Percentiles rank a stretch among this genome's conserved stretches.
phyloP scores from a whole-genome alignment of 768 basidiomycete species.

The Tulasnella sp. region DNA sequence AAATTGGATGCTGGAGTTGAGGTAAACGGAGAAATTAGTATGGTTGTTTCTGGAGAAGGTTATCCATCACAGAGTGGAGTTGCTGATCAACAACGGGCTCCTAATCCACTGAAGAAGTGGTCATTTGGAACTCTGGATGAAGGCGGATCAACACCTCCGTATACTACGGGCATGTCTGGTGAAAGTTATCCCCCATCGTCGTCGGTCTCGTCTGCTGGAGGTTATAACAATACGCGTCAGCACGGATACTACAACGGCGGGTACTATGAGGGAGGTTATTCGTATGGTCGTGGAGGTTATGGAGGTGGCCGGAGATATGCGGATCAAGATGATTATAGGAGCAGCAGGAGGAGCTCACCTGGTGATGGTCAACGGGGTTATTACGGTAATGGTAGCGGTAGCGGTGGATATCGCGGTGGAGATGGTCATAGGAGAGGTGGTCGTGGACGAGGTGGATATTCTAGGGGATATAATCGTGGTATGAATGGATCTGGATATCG shows the following conservation, averaged over 20 bases:
- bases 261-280: background rate
- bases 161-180: background rate
- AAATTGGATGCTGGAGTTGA: background rate
- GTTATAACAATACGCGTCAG: too few relatives aligned
- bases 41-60: too few relatives aligned
- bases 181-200: too few relatives aligned
- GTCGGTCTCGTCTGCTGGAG: too few relatives aligned
- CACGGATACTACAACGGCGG: too few relatives aligned
- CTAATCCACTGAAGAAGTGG: constrained; percentile 10
- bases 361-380: background rate
- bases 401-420: constrained; percentile 10
- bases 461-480: background rate
- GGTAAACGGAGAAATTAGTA: background rate
- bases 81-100: background rate
- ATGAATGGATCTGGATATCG: background rate
- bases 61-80: background rate
- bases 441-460: background rate
- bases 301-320: constrained; percentile 2
- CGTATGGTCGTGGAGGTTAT: background rate
- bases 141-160: background rate
- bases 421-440: constrained; percentile 4
- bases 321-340: background rate
- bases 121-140: constrained; percentile 10
- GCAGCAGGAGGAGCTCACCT: too few relatives aligned
- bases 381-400: constrained; percentile 1